These are phyloP conservation scores for Rhizopus delemar DNA, from an alignment of 371 early-diverging fungal genomes.

Conservation along the genomic window DNA sequence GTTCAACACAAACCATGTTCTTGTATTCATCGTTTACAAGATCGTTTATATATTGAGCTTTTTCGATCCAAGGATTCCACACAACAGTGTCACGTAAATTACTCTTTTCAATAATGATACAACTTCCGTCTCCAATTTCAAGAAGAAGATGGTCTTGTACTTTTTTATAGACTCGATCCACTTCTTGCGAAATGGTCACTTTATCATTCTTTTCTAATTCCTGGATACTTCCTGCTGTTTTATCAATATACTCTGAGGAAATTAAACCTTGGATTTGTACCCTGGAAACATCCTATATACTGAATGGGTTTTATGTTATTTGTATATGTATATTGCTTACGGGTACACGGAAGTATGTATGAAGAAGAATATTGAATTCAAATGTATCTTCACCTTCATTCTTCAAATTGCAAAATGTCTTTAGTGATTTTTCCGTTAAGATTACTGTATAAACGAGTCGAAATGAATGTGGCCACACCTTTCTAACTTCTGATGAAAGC, in stretches of 20 bases:
- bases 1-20: constrained; percentile 89
- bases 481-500: constrained; percentile 56
- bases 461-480: constrained; percentile 76
- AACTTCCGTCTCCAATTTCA: constrained; percentile 43
- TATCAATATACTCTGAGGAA: constrained; percentile 69
- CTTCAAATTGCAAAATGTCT: constrained; percentile 65
- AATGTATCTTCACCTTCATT: constrained; percentile 75
- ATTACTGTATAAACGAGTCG: constrained; percentile 77
- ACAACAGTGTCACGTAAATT: constrained; percentile 82
- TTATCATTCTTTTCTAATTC: constrained; percentile 41
- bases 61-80: constrained; percentile 96
- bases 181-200: constrained; percentile 64
- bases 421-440: constrained; percentile 67
- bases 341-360: constrained; percentile 84
- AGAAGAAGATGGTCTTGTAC: constrained; percentile 60
- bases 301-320: not conserved
- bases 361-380: constrained; percentile 84
- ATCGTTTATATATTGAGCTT: constrained; percentile 85
- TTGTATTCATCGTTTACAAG: constrained; percentile 83
- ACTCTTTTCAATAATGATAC: constrained; percentile 52
- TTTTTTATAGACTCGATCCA: constrained; percentile 76
- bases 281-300: constrained; percentile 57
- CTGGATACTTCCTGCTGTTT: constrained; percentile 53
- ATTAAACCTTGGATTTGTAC: constrained; percentile 66
- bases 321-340: constrained; percentile 39